Conservation (phyloP, 768 basidiomycete genomes). For the Terana coerulea region DNA sequence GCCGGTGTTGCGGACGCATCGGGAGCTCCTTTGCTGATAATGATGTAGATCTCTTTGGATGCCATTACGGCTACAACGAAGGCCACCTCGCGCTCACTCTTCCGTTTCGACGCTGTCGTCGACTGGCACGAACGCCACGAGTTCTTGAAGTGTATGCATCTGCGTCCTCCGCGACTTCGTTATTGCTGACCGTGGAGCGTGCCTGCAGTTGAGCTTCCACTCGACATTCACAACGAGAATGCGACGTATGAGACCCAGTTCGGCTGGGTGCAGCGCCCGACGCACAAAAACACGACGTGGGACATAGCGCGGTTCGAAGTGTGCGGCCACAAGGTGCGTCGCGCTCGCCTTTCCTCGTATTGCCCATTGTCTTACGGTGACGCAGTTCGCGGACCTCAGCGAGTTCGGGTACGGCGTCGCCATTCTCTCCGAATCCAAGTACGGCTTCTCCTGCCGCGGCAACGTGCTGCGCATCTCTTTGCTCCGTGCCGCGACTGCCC, state of each 20-base stretch:
- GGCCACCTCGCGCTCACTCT: slow-evolving; percentile 65
- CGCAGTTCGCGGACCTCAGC: slow-evolving; percentile 78
- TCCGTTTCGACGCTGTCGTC: slow-evolving; percentile 80
- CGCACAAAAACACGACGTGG: slow-evolving; percentile 93
- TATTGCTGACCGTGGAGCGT: background rate
- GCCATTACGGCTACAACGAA: slow-evolving; percentile 66
- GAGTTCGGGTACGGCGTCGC: slow-evolving; percentile 97
- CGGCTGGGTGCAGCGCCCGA: slow-evolving; percentile 84
- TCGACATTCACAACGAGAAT: slow-evolving; percentile 76
- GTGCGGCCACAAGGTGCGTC: slow-evolving; percentile 83
- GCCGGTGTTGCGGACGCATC: slow-evolving; percentile 50
- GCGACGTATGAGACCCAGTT: slow-evolving; percentile 97
- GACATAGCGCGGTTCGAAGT: slow-evolving; percentile 95
- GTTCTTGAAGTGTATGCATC: slow-evolving; percentile 78
- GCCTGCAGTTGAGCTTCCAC: slow-evolving; percentile 75
- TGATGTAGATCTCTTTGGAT: slow-evolving; percentile 75
- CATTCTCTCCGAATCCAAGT: slow-evolving; percentile 93
- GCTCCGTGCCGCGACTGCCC: slow-evolving; percentile 86
- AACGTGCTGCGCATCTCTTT: slow-evolving; percentile 86
- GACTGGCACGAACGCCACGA: slow-evolving; percentile 91
- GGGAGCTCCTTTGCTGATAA: no score
- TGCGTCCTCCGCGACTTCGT: no score
- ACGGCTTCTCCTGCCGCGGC: slow-evolving; percentile 84
- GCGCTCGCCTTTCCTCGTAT: background rate
- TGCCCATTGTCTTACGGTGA: background rate